Evolutionary conservation across 805 yeast genomes (phyloP), one percentile per base, ranked within the genome.

Genomic region (Maudiozyma serrabonitensis): DNA sequence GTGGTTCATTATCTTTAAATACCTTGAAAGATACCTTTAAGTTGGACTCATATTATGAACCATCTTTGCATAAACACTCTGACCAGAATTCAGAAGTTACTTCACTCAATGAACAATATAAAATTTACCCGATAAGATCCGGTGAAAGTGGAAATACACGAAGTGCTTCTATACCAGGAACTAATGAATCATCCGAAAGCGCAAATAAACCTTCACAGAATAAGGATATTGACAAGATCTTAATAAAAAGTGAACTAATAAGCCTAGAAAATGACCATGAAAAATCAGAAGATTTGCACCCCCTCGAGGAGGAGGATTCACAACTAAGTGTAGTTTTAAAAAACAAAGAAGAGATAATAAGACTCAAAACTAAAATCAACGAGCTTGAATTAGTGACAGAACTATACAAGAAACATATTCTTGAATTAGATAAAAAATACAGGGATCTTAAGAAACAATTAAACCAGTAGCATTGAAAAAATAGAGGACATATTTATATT

Each of bases 361-460:
- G 66, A 47, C 69, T 90, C 54, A 79, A 80, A 54, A 87, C 96
- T 0, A 74, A 95, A 51, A 87, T 90, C 21, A 79, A 85, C 12
- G 98, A 91, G 64, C 75, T 91, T 53, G 98, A 91, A 64, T 73
- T 90, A 41, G 95, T 91, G 40, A 90, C 89, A 59, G 97, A 90
- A 62, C 70, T 91, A 51, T 87, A 88, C 70, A 79, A 87, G 57
- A 79, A 91, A 6, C 78, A 95, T 56, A 87, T 91, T 42, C 72
- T 77, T 64, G 96, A 91, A 62, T 72, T 91, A 54, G 96, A 91
- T 48, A 55, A 58, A 28, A 64, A 54, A 68, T 66, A 68, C 46
- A 53, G 53, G 37, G 40, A 41, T 6, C 46, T 63, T 39, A 65
- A 64, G 42, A 42, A 41, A n/a, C 28, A 46, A 49, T 39, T 55